Evolutionary conservation across 2,329 filamentous ascomycete genomes (phyloP).

Genomic region (Aspergillus carbonarius): DNA sequence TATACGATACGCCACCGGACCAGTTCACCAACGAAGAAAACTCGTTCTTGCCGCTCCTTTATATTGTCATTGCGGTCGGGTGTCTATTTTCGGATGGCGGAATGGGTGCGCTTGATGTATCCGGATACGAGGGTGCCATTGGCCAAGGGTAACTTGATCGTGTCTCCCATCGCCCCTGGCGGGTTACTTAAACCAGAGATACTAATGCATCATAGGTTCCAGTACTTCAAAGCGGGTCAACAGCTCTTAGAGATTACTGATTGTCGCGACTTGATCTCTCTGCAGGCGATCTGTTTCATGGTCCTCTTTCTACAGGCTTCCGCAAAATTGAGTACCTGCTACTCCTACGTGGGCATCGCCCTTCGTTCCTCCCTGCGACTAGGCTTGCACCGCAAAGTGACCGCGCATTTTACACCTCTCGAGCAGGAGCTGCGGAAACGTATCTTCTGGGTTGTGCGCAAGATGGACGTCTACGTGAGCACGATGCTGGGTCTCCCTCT

Average conservation of each 20-base stretch:
- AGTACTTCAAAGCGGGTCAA: constrained; percentile 70
- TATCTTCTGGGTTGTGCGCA: constrained; percentile 54
- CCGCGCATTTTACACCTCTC: constrained; percentile 67
- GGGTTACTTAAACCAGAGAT: neutral
- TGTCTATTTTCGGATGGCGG: constrained; percentile 67
- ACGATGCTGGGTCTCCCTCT: constrained; percentile 50
- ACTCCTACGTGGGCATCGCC: constrained; percentile 76
- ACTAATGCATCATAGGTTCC: constrained; percentile 53
- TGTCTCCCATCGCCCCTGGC: neutral
- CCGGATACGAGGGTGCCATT: constrained; percentile 51
- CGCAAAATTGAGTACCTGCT: constrained; percentile 75
- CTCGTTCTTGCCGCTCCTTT: constrained; percentile 68
- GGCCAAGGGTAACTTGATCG: constrained; percentile 53
- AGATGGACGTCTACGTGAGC: constrained; percentile 53
- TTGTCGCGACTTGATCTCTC: constrained; percentile 70
- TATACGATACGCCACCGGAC: constrained; percentile 70
- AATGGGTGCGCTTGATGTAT: constrained; percentile 49
- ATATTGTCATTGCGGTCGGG: constrained; percentile 68
- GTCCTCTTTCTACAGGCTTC: constrained; percentile 78
- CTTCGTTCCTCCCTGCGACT: constrained; percentile 73
- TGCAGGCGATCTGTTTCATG: constrained; percentile 77
- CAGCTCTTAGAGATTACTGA: constrained; percentile 61
- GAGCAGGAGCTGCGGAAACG: constrained; percentile 72
- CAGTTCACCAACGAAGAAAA: constrained; percentile 64
- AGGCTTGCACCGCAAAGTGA: constrained; percentile 72